These are phyloP conservation scores for Lasiosphaeria ovina DNA, from an alignment of 495 filamentous ascomycete species.

Conservation along the genomic window DNA sequence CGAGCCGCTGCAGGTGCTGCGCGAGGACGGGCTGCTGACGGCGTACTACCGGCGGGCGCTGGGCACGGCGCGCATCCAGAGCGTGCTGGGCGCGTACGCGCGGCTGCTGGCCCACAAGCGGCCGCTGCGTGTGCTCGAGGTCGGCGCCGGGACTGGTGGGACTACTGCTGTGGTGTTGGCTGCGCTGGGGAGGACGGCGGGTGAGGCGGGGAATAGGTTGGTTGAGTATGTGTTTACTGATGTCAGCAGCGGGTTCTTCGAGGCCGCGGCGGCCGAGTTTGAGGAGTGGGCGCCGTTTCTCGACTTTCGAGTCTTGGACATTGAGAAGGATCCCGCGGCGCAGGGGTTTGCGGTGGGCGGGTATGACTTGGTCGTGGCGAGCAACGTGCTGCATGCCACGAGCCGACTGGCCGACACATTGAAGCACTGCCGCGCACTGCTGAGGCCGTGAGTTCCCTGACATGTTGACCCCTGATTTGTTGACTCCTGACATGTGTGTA, in stretches of 20 bases:
- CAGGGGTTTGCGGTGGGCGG: constrained; percentile 43
- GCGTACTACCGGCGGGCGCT: constrained; percentile 1
- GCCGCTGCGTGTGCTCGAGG: constrained; percentile 43
- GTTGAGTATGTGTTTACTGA: constrained; percentile 48
- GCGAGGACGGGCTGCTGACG: constrained; percentile 13
- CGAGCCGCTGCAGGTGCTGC: constrained; percentile 40
- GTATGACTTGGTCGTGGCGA: constrained; percentile 52
- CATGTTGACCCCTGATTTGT: too few species aligned
- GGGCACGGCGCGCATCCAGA: constrained; percentile 4
- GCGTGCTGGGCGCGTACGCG: constrained; percentile 15
- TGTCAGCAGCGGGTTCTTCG: constrained; percentile 42
- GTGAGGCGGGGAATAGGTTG: neutral
- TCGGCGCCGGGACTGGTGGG: constrained; percentile 45
- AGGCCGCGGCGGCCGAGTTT: constrained; percentile 15
- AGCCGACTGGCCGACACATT: constrained; percentile 36
- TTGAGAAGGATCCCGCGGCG: constrained; percentile 36
- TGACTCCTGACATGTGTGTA: too few species aligned
- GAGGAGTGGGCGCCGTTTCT: constrained; percentile 32
- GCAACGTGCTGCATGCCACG: constrained; percentile 49
- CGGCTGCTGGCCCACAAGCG: constrained; percentile 26
- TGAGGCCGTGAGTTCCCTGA: constrained; percentile 35
- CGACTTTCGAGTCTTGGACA: constrained; percentile 44
- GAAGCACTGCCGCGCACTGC: constrained; percentile 38
- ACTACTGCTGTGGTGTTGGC: constrained; percentile 25
- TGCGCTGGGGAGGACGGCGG: neutral